Evolutionary conservation across 164 flowering plant genomes (phyloP).

Genomic region (Tetrastigma voinierianum): DNA sequence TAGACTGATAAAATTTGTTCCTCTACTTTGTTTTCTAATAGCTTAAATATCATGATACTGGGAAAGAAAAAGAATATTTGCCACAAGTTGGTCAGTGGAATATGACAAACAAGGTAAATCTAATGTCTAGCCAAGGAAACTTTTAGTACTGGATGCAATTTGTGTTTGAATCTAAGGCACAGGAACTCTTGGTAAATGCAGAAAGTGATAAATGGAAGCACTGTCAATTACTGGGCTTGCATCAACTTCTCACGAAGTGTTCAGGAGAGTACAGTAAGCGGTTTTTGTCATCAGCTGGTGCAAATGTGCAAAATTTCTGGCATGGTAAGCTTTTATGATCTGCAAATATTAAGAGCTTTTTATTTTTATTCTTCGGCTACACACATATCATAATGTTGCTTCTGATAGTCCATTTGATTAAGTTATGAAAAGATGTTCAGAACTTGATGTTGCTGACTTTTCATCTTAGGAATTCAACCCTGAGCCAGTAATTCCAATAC

Average conservation of each 20-base stretch:
- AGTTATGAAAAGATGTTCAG: too few relatives aligned
- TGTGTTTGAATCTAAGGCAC: neutral
- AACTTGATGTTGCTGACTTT: neutral
- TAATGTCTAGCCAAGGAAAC: neutral
- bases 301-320: conserved; percentile 66
- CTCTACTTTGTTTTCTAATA: conserved; percentile 11
- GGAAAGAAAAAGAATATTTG: conserved; percentile 57
- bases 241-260: conserved; percentile 60
- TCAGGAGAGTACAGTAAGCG: conserved; percentile 50
- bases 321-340: conserved; percentile 38
- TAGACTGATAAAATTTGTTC: neutral
- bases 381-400: too few relatives aligned
- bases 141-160: neutral
- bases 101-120: conserved; percentile 65
- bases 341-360: too few relatives aligned
- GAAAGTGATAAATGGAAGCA: conserved; percentile 72
- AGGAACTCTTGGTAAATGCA: conserved; percentile 8
- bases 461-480: conserved; percentile 45
- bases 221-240: conserved; percentile 59
- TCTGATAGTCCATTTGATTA: too few relatives aligned
- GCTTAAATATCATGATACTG: conserved; percentile 69
- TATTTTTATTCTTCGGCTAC: too few relatives aligned
- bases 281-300: conserved; percentile 56
- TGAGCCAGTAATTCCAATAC: conserved; percentile 52
- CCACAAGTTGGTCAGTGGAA: conserved; percentile 81